Evolutionary conservation across 306 rosid genomes (phyloP).

Genomic region (Vachellia pachyceras): DNA sequence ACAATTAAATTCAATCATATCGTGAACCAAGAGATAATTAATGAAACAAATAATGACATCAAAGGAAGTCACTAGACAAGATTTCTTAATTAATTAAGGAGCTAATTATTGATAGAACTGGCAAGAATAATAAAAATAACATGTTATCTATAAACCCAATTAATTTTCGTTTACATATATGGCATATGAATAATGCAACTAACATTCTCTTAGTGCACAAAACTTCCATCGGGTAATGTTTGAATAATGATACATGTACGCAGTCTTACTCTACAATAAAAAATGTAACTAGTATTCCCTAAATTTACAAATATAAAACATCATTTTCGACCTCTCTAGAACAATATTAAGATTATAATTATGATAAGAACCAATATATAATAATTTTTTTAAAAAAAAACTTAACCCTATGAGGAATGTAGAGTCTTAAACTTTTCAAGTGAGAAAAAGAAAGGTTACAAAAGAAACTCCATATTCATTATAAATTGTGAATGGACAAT

Average conservation of each 20-base stretch:
- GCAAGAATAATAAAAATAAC: too few species aligned
- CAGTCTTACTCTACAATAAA: too few species aligned
- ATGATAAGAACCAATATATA: neutral
- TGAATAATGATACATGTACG: too few species aligned
- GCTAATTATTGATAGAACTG: neutral
- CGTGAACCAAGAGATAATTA: too few species aligned
- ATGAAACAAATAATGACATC: too few species aligned
- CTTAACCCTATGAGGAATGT: neutral
- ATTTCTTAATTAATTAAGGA: neutral
- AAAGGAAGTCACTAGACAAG: neutral
- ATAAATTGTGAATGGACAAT: slow-evolving; percentile 28
- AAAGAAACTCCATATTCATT: slow-evolving; percentile 32
- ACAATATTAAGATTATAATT: too few species aligned
- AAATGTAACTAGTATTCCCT: neutral
- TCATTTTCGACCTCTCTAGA: neutral
- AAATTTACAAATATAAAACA: neutral
- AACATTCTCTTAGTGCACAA: too few species aligned
- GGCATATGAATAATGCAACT: neutral
- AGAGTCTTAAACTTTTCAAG: neutral
- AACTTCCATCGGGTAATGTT: too few species aligned
- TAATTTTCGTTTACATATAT: neutral
- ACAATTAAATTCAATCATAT: too few species aligned
- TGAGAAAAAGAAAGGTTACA: slow-evolving; percentile 8
- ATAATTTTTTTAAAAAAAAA: neutral
- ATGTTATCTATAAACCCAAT: too few species aligned